Evolutionary conservation across 352 stramenopile genomes (phyloP).

Genomic region (Pythium scleroteichum): DNA sequence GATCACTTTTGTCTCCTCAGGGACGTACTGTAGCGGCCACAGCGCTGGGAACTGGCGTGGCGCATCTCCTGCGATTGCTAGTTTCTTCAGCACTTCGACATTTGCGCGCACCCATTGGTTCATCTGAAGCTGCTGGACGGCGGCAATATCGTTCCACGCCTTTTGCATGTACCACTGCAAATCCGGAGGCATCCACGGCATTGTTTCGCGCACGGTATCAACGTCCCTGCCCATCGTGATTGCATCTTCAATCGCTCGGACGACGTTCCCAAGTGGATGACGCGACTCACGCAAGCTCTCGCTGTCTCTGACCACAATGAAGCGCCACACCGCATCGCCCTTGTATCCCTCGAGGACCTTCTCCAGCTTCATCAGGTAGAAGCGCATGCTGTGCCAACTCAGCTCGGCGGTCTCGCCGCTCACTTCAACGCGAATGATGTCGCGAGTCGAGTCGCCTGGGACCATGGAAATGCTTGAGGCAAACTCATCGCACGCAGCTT

Average conservation of each 20-base stretch:
- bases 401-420: background rate
- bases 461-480: slow-evolving; percentile 10
- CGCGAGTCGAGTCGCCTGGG: background rate
- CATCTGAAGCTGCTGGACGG: slow-evolving; percentile 15
- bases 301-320: background rate
- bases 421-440: slow-evolving; percentile 21
- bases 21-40: slow-evolving; percentile 3
- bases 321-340: slow-evolving; percentile 3
- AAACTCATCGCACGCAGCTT: slow-evolving; percentile 14
- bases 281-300: background rate
- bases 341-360: slow-evolving; percentile 24
- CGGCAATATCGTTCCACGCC: slow-evolving; percentile 12
- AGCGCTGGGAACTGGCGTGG: slow-evolving; percentile 18
- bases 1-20: background rate
- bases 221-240: slow-evolving; percentile 1
- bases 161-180: slow-evolving; percentile 19
- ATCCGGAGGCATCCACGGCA: slow-evolving; percentile 20
- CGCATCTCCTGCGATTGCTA: slow-evolving; percentile 2
- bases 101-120: slow-evolving; percentile 12
- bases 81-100: background rate
- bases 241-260: background rate
- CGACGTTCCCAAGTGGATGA: background rate
- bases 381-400: slow-evolving; percentile 14
- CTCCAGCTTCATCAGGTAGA: slow-evolving; percentile 25
- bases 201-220: background rate